Evolutionary conservation across 2,329 filamentous ascomycete genomes (phyloP), one percentile per base, ranked within the genome.

Genomic region (Pyrenophora tritici-repentis): DNA sequence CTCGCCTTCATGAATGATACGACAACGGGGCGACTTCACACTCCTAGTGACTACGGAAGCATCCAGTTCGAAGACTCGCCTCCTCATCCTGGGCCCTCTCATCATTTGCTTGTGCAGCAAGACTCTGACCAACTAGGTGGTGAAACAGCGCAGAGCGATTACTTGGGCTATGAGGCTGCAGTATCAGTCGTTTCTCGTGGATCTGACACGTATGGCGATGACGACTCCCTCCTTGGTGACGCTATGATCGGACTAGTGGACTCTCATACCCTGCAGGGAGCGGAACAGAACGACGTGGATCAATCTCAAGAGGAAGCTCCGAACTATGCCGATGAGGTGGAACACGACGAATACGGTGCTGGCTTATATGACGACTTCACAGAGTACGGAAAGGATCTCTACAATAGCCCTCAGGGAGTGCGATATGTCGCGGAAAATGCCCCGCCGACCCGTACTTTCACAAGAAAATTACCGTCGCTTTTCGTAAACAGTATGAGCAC

Each of bases 41-140:
- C 41, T 4, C 65, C 66, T 14, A 72, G 66, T 50, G 66, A 72
- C 32, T 72, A 73, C 38, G 65, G 64, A 22, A 62, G 68, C n/a
- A 24, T 62, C 12, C 35, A 46, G 0, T 37, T 65, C 14, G 60
- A 63, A 6, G 59, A 65, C 7, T 13, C 61, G 2, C 39, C 48
- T 33, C 7, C 18, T n/a, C 31, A 57, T 16, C n/a, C 26, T 3
- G n/a, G 33, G 53, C 3, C 32, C 50, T 8, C 22, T 8, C 18
- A 32, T 18, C n/a, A 17, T 10, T 4, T 4, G 6, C 6, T 31
- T 24, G 13, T 16, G 4, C 46, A 41, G 2, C 26, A 45, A 6
- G 26, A 45, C 4, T 8, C 3, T 13, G 24, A 13, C 6, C 6
- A 47, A 3, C 1, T 20, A 5, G 12, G 24, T 16, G n/a, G 4